These are phyloP conservation scores for Lasiosphaeris hirsuta DNA, from an alignment of 495 filamentous ascomycete genomes.

Conservation along the genomic window DNA sequence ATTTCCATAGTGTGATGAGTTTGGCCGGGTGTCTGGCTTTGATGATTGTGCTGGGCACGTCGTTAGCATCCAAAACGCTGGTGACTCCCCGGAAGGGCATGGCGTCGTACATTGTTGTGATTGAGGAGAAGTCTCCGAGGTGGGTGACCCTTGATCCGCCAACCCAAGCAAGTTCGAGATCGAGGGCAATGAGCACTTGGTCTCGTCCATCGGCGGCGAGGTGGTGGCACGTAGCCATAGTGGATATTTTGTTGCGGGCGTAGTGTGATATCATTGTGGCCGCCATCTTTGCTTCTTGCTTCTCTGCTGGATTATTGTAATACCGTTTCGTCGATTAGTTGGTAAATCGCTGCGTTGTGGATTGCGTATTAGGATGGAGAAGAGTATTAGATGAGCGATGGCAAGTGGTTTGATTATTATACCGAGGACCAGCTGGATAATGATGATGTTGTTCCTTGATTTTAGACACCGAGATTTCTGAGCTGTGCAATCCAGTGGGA, in stretches of 20 bases:
- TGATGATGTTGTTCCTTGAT: conserved; percentile 26
- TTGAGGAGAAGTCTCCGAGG: conserved; percentile 50
- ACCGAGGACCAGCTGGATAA: conserved; percentile 30
- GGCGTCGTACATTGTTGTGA: conserved; percentile 32
- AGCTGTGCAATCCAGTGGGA: conserved; percentile 17
- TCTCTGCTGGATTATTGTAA: neutral
- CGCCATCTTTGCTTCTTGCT: conserved; percentile 36
- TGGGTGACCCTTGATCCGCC: conserved; percentile 60
- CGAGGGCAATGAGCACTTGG: conserved; percentile 76
- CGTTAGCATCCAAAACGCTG: conserved; percentile 8
- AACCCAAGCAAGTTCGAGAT: conserved; percentile 79
- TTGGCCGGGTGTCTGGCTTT: conserved; percentile 48
- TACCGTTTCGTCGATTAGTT: neutral
- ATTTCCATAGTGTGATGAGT: conserved; percentile 47
- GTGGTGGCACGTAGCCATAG: conserved; percentile 54
- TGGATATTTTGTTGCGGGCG: conserved; percentile 41
- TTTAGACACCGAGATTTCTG: conserved; percentile 21
- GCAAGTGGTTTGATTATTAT: conserved; percentile 16
- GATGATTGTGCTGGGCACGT: conserved; percentile 33
- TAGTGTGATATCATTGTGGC: conserved; percentile 39
- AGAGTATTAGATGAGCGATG: conserved; percentile 4
- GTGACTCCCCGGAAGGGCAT: neutral
- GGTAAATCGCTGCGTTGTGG: neutral
- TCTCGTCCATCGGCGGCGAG: conserved; percentile 79
- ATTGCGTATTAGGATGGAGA: neutral